Evolutionary conservation across 2,329 filamentous ascomycete species (phyloP).

Genomic region (Capronia epimyces): DNA sequence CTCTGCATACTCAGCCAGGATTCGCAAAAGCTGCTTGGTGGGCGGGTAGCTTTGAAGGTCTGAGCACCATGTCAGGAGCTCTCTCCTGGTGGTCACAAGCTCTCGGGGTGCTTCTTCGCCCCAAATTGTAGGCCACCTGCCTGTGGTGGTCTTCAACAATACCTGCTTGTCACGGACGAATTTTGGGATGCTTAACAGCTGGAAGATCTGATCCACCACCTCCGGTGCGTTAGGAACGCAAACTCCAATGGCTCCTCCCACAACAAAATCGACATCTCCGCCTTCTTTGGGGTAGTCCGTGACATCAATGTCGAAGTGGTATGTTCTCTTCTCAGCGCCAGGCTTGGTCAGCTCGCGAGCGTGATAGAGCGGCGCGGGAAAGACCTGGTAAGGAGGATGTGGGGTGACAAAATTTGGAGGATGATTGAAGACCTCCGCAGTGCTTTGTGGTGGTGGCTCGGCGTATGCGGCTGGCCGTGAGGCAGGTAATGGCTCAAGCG

Average conservation of each 20-base stretch:
- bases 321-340: conserved; percentile 92
- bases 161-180: conserved; percentile 80
- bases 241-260: conserved; percentile 90
- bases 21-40: conserved; percentile 76
- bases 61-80: conserved; percentile 91
- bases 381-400: conserved; percentile 88
- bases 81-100: conserved; percentile 81
- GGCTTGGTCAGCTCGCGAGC: conserved; percentile 79
- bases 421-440: conserved; percentile 42
- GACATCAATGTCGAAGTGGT: conserved; percentile 94
- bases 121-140: conserved; percentile 97
- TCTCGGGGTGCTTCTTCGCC: conserved; percentile 80
- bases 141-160: conserved; percentile 68
- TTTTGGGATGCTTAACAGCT: conserved; percentile 72
- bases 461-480: conserved; percentile 10
- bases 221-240: conserved; percentile 76
- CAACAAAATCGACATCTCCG: conserved; percentile 82
- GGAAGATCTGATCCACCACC: conserved; percentile 76
- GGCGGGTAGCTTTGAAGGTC: conserved; percentile 91
- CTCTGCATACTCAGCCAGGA: conserved; percentile 77
- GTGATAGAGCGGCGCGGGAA: conserved; percentile 78
- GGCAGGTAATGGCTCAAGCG: conserved; percentile 45
- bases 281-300: conserved; percentile 85
- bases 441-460: conserved; percentile 4
- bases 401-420: conserved; percentile 89